A percentile compares a stretch with the other conserved stretches of the same genome.
Conservation (phyloP, 495 filamentous ascomycete genomes). For the Penicillium alfredii region DNA sequence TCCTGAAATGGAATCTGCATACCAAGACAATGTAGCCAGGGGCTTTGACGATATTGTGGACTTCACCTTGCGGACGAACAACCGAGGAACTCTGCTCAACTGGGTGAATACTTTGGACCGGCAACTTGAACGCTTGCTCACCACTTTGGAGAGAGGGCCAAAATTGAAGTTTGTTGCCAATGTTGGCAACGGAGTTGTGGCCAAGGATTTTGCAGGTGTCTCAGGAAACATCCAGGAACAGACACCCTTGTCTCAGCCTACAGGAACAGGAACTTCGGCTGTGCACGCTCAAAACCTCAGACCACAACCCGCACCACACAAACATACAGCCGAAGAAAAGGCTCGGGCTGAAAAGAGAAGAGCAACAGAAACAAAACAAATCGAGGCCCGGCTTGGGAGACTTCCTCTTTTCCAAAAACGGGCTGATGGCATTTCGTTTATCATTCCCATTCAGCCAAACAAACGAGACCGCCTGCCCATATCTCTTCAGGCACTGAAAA, state of each 20-base stretch:
- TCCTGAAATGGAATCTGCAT: conserved; percentile 71
- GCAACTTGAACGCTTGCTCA: conserved; percentile 65
- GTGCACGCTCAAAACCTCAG: conserved; percentile 6
- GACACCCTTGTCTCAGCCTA: conserved; percentile 6
- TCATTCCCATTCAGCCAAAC: conserved; percentile 65
- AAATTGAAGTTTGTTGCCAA: conserved; percentile 76
- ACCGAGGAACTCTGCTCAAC: conserved; percentile 55
- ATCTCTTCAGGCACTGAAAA: conserved; percentile 56
- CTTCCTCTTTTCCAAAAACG: conserved; percentile 64
- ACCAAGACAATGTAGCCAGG: conserved; percentile 71
- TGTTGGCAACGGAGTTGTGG: conserved; percentile 10
- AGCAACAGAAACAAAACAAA: conserved; percentile 60
- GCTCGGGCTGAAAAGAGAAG: conserved; percentile 57
- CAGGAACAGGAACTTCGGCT: not conserved
- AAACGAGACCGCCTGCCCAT: conserved; percentile 56
- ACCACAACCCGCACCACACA: conserved; percentile 30
- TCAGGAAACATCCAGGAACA: conserved; percentile 40
- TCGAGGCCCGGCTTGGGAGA: conserved; percentile 73
- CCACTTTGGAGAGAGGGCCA: conserved; percentile 63
- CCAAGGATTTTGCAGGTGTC: conserved; percentile 39
- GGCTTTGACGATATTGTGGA: conserved; percentile 68
- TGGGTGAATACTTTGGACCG: conserved; percentile 70
- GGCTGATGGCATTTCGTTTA: conserved; percentile 62
- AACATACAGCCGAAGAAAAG: conserved; percentile 51
- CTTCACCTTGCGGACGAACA: conserved; percentile 38